Percentiles rank a stretch among this genome's conserved stretches.
These are phyloP conservation scores for Umbelopsis vinacea DNA, from an alignment of 192 early-diverging fungal species.

Conservation along the genomic window DNA sequence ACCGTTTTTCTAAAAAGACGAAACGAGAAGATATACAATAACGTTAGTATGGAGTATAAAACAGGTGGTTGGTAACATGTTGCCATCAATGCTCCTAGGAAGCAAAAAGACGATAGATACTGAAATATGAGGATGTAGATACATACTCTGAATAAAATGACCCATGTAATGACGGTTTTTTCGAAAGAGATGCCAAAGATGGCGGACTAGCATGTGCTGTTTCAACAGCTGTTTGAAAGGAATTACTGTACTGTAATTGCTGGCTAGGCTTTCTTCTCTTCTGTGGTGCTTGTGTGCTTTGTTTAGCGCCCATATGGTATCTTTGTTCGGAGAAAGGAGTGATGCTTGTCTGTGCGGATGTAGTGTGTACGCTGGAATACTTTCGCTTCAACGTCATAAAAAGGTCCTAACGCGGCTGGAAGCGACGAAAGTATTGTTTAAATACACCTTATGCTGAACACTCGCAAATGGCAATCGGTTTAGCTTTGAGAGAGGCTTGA, in stretches of 20 bases:
- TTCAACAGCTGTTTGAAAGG: constrained; percentile 4
- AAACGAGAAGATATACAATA: background rate
- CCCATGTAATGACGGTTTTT: constrained; percentile 7
- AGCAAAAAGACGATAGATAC: background rate
- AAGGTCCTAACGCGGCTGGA: constrained; percentile 6
- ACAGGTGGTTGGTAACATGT: background rate
- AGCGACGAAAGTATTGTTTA: constrained; percentile 11
- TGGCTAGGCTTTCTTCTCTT: constrained; percentile 28
- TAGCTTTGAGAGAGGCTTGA: background rate
- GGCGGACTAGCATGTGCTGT: background rate
- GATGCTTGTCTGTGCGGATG: constrained; percentile 24
- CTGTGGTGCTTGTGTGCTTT: constrained; percentile 26
- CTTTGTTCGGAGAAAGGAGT: constrained; percentile 22
- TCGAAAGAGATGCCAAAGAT: background rate
- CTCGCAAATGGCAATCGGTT: background rate
- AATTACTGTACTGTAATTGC: background rate
- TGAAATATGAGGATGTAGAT: background rate
- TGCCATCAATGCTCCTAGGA: background rate
- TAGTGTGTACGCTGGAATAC: constrained; percentile 23
- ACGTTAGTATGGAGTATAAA: background rate
- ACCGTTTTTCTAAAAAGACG: constrained; percentile 20
- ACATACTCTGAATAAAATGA: constrained; percentile 20
- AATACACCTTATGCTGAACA: constrained; percentile 2
- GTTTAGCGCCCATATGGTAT: constrained; percentile 33
- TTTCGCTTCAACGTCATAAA: constrained; percentile 35